Conservation (phyloP, 257 asterid genomes). For the Galeopsis tetrahit region DNA sequence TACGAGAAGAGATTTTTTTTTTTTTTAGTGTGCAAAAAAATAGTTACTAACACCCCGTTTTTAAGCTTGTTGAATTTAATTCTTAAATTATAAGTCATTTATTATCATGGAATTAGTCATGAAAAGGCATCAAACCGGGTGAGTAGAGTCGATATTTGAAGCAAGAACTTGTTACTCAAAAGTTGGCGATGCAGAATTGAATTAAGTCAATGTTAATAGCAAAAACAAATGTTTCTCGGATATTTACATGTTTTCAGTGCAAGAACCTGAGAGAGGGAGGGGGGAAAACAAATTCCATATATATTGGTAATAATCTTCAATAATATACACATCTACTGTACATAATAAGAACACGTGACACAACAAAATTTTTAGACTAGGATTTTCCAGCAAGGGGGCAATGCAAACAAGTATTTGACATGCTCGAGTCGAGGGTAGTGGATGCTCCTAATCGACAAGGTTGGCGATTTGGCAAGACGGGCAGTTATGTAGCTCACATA, state of each 20-base stretch:
- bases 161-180: background rate
- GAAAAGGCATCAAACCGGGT: background rate
- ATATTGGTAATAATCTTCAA: slow-evolving; percentile 33
- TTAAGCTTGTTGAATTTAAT: background rate
- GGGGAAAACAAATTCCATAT: slow-evolving; percentile 30
- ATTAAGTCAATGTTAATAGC: background rate
- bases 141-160: too few species aligned
- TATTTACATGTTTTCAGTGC: slow-evolving; percentile 32
- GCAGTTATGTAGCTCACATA: slow-evolving; percentile 44
- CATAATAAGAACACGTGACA: slow-evolving; percentile 38
- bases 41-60: background rate
- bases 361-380: slow-evolving; percentile 39
- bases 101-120: background rate
- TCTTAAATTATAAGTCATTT: background rate
- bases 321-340: slow-evolving; percentile 47
- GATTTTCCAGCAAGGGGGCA: slow-evolving; percentile 34
- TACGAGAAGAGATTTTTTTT: too few species aligned
- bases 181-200: background rate
- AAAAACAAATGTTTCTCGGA: slow-evolving; percentile 16
- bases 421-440: slow-evolving; percentile 10
- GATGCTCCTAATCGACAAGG: slow-evolving; percentile 26
- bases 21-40: too few species aligned
- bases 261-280: slow-evolving; percentile 2
- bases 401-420: slow-evolving; percentile 31
- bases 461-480: slow-evolving; percentile 2